phyloP scores from a whole-genome alignment of 345 rosid species.

The Dovyalis caffra region DNA sequence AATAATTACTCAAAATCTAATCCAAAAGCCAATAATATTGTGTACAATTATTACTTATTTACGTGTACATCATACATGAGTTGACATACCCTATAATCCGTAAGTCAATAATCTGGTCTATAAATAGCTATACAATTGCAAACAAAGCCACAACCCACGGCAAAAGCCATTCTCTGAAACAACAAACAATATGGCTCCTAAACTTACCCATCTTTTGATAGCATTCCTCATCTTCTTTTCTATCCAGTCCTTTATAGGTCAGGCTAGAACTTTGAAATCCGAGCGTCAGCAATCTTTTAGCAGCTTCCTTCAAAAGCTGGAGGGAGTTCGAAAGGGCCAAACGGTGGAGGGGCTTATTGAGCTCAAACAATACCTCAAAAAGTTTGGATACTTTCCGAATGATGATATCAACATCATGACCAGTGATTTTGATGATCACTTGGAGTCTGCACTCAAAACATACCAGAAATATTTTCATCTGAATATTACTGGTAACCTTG shows the following conservation, averaged over 20 bases:
- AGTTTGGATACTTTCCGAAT: constrained; percentile 11
- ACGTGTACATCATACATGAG: no score
- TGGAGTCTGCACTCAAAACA: not conserved
- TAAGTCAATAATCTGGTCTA: not conserved
- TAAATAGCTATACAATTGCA: not conserved
- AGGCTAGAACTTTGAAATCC: not conserved
- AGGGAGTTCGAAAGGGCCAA: constrained; percentile 15
- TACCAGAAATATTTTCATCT: not conserved
- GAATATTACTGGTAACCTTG: not conserved
- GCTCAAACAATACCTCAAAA: constrained; percentile 11
- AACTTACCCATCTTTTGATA: not conserved
- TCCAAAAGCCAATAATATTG: no score
- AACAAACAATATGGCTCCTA: not conserved
- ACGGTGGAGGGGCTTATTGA: not conserved
- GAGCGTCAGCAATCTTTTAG: not conserved
- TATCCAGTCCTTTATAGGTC: not conserved
- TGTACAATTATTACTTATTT: no score
- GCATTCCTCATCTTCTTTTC: not conserved
- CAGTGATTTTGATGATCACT: not conserved
- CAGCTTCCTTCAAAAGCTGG: not conserved
- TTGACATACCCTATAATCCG: not conserved
- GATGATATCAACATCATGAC: not conserved
- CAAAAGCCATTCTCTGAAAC: not conserved
- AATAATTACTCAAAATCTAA: no score
- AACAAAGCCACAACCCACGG: not conserved